Base-by-base conservation (phyloP, 768 basidiomycete species). In the Pisolithus albus region DNA sequence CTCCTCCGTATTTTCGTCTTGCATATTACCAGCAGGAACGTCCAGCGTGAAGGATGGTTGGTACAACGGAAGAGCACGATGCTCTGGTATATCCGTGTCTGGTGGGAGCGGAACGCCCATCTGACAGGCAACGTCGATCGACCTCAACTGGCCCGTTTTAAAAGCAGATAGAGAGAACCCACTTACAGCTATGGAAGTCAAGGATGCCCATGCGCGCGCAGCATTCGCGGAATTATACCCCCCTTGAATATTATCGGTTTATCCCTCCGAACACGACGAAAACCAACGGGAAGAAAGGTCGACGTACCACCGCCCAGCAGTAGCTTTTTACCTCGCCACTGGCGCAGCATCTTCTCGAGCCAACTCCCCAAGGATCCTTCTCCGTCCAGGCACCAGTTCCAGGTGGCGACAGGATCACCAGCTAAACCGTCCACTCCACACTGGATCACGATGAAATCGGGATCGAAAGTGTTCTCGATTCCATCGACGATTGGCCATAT, bases 401-500 rank as follows among this genome's bases (percentile, higher is more conserved):
- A 84, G 3, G 79, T 76, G 4, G 77, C 76, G 67, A 84, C 83
- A 1, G 87, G 85, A 65, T 96, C 94, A 0, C 86, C 90, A 1
- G 90, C 83, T 3, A 98, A 76, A 0, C 83, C 90, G 57, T 97
- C 94, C 1, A 82, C 81, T 2, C 94, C 94, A 51, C 92, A 91
- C 61, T 96, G 92, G 0, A 96, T 61, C 0, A 95, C 77, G 13
- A 91, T 65, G 59, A 79, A 89, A 57, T 94, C 87, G 0, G 93
- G 93, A 4, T 70, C 61, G 64, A 86, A 93, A 0, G 76, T 73
- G 11, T 74, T 69, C 52, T 68, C 78, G 21, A 93, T 70, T 3
- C 66, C 66, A 57, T 89, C 82, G 16, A 96, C 71, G 42, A 78
- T 64, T 0, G 72, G 64, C 83, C 86, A 92, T 19, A 92, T 70